These are phyloP conservation scores for Lophiostoma macrostomum DNA, from an alignment of 495 filamentous ascomycete species.

Conservation along the genomic window DNA sequence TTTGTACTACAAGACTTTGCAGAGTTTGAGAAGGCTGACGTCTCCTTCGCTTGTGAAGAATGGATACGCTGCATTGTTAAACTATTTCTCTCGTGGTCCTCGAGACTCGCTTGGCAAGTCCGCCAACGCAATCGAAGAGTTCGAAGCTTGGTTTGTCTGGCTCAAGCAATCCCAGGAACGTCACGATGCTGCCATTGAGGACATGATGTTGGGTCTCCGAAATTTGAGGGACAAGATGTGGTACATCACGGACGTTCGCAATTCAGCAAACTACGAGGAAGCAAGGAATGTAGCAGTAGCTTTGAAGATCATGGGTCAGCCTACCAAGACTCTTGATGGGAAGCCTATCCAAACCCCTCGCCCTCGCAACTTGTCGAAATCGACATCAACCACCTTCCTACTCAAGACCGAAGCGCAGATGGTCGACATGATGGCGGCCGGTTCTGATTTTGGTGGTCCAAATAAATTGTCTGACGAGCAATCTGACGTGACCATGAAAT, in stretches of 20 bases:
- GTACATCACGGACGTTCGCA: conserved; percentile 95
- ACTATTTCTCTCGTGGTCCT: conserved; percentile 66
- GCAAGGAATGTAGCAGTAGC: conserved; percentile 82
- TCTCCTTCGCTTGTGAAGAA: conserved; percentile 61
- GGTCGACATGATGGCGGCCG: conserved; percentile 80
- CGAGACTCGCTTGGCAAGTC: conserved; percentile 65
- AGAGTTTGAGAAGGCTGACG: conserved; percentile 60
- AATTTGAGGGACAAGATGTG: conserved; percentile 92
- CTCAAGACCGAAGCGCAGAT: conserved; percentile 82
- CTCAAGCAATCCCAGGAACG: conserved; percentile 69
- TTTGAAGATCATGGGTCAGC: conserved; percentile 81
- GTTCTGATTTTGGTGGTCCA: conserved; percentile 78
- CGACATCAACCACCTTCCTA: conserved; percentile 65
- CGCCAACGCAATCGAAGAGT: conserved; percentile 65
- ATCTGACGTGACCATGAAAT: conserved; percentile 77
- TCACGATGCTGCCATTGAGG: conserved; percentile 61
- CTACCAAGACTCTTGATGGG: conserved; percentile 49
- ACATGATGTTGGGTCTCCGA: conserved; percentile 64
- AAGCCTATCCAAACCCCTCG: conserved; percentile 48
- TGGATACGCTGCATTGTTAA: conserved; percentile 64
- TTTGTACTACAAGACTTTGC: conserved; percentile 64
- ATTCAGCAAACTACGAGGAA: conserved; percentile 86
- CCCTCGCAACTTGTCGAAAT: conserved; percentile 47
- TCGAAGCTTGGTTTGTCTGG: conserved; percentile 74
- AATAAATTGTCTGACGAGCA: conserved; percentile 98